These are phyloP conservation scores for Jimgerdemannia lactiflua DNA, from an alignment of 192 early-diverging fungal species.

Conservation along the genomic window DNA sequence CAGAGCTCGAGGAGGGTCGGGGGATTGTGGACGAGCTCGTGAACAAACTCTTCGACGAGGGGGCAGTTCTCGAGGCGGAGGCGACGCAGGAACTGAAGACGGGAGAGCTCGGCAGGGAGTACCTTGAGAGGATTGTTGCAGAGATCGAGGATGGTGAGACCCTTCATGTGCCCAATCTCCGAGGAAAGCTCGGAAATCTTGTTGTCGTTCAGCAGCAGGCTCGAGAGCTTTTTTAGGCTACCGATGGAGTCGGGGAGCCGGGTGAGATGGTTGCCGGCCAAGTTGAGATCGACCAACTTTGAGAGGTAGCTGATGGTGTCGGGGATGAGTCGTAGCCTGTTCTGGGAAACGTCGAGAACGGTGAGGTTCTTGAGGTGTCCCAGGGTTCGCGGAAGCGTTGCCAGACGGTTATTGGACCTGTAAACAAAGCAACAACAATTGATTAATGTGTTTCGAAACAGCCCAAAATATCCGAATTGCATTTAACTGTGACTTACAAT, in stretches of 20 bases:
- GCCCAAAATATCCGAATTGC: too few species aligned
- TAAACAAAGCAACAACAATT: slow-evolving; percentile 4
- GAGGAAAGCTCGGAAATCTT: slow-evolving; percentile 52
- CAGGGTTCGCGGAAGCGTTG: slow-evolving; percentile 68
- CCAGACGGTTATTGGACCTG: slow-evolving; percentile 75
- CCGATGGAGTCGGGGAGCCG: slow-evolving; percentile 62
- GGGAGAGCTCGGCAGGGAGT: slow-evolving; percentile 70
- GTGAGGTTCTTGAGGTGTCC: slow-evolving; percentile 70
- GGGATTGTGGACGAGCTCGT: slow-evolving; percentile 37
- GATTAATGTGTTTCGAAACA: not conserved
- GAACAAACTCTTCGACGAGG: slow-evolving; percentile 39
- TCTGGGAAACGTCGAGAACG: slow-evolving; percentile 60
- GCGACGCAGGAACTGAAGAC: slow-evolving; percentile 67
- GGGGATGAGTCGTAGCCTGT: slow-evolving; percentile 61
- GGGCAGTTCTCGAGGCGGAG: slow-evolving; percentile 54
- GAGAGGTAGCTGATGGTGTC: slow-evolving; percentile 63
- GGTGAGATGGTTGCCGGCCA: slow-evolving; percentile 60
- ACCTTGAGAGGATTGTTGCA: slow-evolving; percentile 59
- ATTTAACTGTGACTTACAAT: slow-evolving; percentile 49
- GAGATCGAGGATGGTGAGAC: slow-evolving; percentile 65
- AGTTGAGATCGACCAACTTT: slow-evolving; percentile 64
- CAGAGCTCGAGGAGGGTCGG: slow-evolving; percentile 76
- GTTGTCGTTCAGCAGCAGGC: slow-evolving; percentile 62
- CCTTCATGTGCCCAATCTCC: slow-evolving; percentile 59
- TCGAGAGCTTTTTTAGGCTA: slow-evolving; percentile 59